These are phyloP conservation scores for Coelastrella sp. DNA, from an alignment of 139 green algal species.

Conservation along the genomic window DNA sequence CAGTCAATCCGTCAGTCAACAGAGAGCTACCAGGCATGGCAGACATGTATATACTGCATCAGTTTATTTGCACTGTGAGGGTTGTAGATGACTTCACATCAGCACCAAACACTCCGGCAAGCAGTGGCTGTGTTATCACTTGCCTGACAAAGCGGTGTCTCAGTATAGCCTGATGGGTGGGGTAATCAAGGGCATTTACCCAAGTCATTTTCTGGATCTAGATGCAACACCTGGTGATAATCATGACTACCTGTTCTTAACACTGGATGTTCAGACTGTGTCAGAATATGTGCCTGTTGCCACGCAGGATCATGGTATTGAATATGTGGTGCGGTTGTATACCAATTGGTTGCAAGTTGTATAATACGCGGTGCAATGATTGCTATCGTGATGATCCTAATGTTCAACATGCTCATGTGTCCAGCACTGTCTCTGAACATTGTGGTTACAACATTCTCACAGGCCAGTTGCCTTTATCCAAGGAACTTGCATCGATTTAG, in stretches of 20 bases:
- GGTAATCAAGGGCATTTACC: not conserved
- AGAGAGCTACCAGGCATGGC: not conserved
- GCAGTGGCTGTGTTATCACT: not conserved
- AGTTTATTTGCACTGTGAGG: not conserved
- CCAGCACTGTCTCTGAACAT: not conserved
- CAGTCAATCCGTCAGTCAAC: not conserved
- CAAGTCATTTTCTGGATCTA: not conserved
- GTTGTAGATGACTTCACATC: conserved; percentile 31
- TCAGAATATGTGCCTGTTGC: not conserved
- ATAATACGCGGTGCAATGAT: not conserved
- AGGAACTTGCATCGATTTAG: no score
- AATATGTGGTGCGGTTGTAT: not conserved
- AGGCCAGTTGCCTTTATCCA: not conserved
- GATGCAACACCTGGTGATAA: not conserved
- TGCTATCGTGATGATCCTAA: not conserved
- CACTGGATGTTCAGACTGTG: not conserved
- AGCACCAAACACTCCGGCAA: not conserved
- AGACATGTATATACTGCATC: not conserved
- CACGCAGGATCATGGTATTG: not conserved
- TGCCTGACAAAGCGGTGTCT: not conserved
- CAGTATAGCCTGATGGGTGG: not conserved
- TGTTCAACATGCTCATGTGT: conserved; percentile 10
- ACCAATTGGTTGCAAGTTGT: no score
- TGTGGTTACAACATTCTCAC: not conserved
- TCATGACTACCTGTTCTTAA: not conserved